Evolutionary conservation across 1,284 basidiomycete genomes (phyloP), one percentile per base, ranked within the genome.

Genomic region (Thecaphora thlaspeos): DNA sequence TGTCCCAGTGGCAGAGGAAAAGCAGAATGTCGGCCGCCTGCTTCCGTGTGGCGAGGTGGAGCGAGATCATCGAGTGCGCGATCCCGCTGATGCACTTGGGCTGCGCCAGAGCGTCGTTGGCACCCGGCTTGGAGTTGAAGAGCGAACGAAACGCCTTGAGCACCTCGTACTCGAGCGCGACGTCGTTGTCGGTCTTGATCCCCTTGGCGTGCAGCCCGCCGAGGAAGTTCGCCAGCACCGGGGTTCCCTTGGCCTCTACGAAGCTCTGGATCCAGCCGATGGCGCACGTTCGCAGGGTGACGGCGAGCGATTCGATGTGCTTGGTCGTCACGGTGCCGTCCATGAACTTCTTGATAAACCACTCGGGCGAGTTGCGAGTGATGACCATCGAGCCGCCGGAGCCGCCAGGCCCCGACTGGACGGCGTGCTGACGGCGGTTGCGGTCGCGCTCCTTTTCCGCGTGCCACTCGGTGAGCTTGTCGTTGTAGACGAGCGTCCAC

Each of bases 401-500:
- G 81, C 78, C 19, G 78, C 77, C 15, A 82, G 73, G 19, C 55
- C 70, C 60, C 83, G 83, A 15, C 81, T 81, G 70, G 55, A 68
- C 50, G 84, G 82, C 63, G 23, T 52, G 62, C 56, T 51, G 63
- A 34, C 50, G 65, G 45, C 48, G 56, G 19, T 60, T 71, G 24
- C 67, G 62, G 40, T 70, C 67, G 43, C 61, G 49, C 41, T 72
- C 75, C 52, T 63, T 70, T 28, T 63, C 65, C 10, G 73, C 86
- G 68, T 85, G 87, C 86, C 87, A 91, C 39, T 88, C 85, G 52
- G 88, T 83, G 50, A 88, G 86, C 70, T 88, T 87, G 68, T 90
- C 88, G 63, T 87, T 90, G 77, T 88, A 85, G 11, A 97, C 88
- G 73, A 97, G 86, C 60, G 84, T 83, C 93, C 93, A 97, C 79